These are phyloP conservation scores for Cryptococcus floricola DNA, from an alignment of 1,284 basidiomycete species.

Conservation along the genomic window DNA sequence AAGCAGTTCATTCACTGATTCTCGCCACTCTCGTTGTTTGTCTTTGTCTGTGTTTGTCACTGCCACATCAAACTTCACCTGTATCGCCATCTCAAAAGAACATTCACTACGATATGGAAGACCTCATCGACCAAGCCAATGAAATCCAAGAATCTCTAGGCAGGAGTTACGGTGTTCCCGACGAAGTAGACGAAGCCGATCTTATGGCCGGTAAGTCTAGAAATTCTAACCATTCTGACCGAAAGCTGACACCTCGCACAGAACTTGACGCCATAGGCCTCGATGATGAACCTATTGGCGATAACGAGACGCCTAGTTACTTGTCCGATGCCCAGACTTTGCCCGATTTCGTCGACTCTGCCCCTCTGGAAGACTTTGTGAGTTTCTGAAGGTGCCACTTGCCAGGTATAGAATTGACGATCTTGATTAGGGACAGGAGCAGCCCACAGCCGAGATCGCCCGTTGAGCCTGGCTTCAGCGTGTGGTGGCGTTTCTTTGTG, in stretches of 20 bases:
- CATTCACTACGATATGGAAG: constrained; percentile 98
- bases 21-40: not conserved
- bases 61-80: not conserved
- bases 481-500: too few species aligned
- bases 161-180: constrained; percentile 91
- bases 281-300: constrained; percentile 64
- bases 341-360: constrained; percentile 84
- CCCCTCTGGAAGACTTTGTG: constrained; percentile 55
- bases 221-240: not conserved
- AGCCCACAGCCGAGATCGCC: constrained; percentile 2
- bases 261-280: constrained; percentile 79
- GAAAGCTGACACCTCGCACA: constrained; percentile 39
- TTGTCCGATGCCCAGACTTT: constrained; percentile 75
- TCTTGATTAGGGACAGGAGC: not conserved
- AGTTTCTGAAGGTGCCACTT: constrained; percentile 8
- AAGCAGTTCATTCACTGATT: not conserved
- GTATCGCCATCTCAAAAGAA: constrained; percentile 56
- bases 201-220: constrained; percentile 77
- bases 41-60: not conserved
- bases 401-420: not conserved
- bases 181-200: constrained; percentile 96
- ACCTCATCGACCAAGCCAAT: constrained; percentile 92
- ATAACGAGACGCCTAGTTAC: constrained; percentile 83
- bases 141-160: constrained; percentile 95
- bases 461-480: not conserved